Base-by-base conservation (phyloP, 352 stramenopile species). In the Lagenidium giganteum region DNA sequence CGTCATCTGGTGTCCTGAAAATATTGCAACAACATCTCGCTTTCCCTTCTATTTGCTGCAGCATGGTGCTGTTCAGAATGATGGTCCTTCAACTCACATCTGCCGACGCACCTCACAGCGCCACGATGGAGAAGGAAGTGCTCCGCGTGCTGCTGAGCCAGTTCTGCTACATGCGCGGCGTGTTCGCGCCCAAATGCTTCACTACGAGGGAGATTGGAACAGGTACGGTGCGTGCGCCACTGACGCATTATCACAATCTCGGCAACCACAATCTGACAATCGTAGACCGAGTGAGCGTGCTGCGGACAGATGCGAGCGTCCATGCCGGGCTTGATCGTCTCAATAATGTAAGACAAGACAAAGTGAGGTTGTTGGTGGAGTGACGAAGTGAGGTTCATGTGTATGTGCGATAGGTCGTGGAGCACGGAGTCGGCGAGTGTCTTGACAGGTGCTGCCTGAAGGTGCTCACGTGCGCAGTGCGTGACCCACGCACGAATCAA, bases 401-500 rank as follows among this genome's bases (percentile, higher is more conserved):
- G 13, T 20, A 4, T 32, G 24, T 13, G 27, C 31, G 23, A 3
- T 16, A 57, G 57, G 23, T 61, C 25, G 14, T 65, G n/a, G 50
- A 60, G 26, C 57, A 42, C 30, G 55, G 55, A 21, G 50, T 65
- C 1, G 50, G 50, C 16, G 55, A 65, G 38, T 61, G 55, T 32
- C 25, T 65, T 12, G 55, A 65, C 16, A 44, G 55, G 13, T 8
- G 32, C 11, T 65, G 55, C 14, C 25, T 65, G 3, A 33, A 40
- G 13, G 46, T 26, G 3, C 27, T 66, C 14, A 21, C 43, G 14
- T 48, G 50, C 8, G 42, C 32, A n/a, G 25, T 66, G 23, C 20
- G 42, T 21, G 43, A 57, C 24, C 33, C 14, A 1, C 17, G 28
- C 1, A 43, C 23, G 13, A 28, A 29, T n/a, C 13, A 14, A 7